Conservation (phyloP, 345 rosid species). For the Geranium brycei region DNA sequence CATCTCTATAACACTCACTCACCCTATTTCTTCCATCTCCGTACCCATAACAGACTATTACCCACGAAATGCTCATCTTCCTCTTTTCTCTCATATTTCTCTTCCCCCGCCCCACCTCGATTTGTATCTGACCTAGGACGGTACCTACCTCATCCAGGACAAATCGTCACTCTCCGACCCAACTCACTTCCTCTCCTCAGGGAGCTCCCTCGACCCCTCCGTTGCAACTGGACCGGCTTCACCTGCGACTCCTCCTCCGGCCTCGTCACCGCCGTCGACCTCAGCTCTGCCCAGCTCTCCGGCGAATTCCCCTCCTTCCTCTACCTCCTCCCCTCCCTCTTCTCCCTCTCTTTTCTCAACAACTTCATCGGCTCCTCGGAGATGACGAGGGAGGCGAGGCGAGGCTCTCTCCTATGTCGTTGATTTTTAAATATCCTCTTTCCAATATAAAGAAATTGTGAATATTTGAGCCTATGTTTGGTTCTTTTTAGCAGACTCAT, state of each 20-base stretch:
- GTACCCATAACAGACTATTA: too few relatives aligned
- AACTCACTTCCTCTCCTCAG: conserved; percentile 34
- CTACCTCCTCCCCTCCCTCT: conserved; percentile 53
- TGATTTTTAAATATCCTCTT: too few relatives aligned
- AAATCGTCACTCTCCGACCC: conserved; percentile 55
- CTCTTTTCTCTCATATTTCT: conserved; percentile 14
- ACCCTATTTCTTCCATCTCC: too few relatives aligned
- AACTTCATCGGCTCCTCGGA: conserved; percentile 59
- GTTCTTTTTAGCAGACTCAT: too few relatives aligned
- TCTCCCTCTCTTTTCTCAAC: conserved; percentile 27
- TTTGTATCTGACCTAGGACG: conserved; percentile 51
- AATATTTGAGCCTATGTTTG: too few relatives aligned
- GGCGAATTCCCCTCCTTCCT: conserved; percentile 70
- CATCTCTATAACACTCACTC: too few relatives aligned
- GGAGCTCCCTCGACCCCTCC: conserved; percentile 54
- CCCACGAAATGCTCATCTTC: conserved; percentile 1
- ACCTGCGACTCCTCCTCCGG: conserved; percentile 31
- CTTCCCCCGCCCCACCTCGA: not conserved
- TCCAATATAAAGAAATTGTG: too few relatives aligned
- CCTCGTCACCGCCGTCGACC: conserved; percentile 41
- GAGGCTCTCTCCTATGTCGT: too few relatives aligned
- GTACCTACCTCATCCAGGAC: conserved; percentile 53
- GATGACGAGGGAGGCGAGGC: too few relatives aligned
- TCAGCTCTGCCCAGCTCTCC: conserved; percentile 33
- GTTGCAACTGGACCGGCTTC: conserved; percentile 66